Conservation (phyloP, 164 flowering plant species). For the Aristolochia fimbriata region DNA sequence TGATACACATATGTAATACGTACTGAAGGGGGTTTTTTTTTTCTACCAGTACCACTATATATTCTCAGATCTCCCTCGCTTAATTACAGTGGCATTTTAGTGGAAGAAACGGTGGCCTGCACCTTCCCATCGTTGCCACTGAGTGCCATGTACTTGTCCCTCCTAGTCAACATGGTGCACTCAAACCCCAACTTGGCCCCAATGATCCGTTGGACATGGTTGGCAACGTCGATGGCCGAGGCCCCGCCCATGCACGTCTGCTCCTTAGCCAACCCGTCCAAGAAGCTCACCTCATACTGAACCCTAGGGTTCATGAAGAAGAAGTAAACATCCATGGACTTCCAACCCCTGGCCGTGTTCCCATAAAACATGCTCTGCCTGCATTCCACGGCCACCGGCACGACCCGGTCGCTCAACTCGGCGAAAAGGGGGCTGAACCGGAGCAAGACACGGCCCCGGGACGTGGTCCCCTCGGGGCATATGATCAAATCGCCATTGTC, state of each 20-base stretch:
- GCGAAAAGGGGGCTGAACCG: slow-evolving; percentile 88
- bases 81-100: too few relatives aligned
- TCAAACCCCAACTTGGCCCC: slow-evolving; percentile 44
- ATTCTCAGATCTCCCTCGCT: neutral
- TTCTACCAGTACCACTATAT: neutral
- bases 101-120: neutral
- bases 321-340: slow-evolving; percentile 57
- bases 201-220: slow-evolving; percentile 48
- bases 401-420: slow-evolving; percentile 78
- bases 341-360: slow-evolving; percentile 62
- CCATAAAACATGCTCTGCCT: slow-evolving; percentile 75
- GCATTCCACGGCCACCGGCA: slow-evolving; percentile 76
- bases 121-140: slow-evolving; percentile 4
- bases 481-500: slow-evolving; percentile 80
- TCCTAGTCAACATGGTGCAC: slow-evolving; percentile 63
- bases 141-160: slow-evolving; percentile 35
- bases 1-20: too few relatives aligned
- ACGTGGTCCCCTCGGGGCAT: slow-evolving; percentile 95
- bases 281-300: slow-evolving; percentile 46
- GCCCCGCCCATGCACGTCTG: slow-evolving; percentile 34
- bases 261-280: slow-evolving; percentile 43
- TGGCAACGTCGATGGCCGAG: slow-evolving; percentile 53
- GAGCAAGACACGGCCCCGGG: slow-evolving; percentile 63
- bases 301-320: slow-evolving; percentile 76
- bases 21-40: too few relatives aligned